Conservation (phyloP, 257 asterid genomes). For the Eucommia ulmoides region DNA sequence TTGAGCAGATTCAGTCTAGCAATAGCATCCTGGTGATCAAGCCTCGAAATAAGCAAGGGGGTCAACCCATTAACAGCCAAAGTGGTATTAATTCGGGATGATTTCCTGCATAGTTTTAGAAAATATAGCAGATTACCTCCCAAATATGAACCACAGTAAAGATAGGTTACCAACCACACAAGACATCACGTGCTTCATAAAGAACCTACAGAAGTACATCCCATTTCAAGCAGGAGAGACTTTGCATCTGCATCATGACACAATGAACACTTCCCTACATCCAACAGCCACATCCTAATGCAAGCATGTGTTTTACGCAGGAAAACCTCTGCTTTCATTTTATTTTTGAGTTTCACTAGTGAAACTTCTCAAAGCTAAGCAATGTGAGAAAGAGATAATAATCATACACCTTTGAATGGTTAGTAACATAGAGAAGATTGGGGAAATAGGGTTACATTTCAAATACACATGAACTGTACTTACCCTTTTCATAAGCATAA, state of each 20-base stretch:
- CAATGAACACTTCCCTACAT: no score
- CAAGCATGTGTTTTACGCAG: neutral
- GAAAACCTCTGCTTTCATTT: no score
- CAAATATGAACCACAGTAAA: neutral
- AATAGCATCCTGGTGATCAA: slow-evolving; percentile 93
- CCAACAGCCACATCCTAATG: neutral
- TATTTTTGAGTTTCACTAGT: no score
- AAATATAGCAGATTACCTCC: neutral
- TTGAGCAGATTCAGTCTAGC: slow-evolving; percentile 87
- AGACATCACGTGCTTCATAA: neutral
- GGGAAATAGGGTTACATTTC: no score
- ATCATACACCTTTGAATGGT: no score
- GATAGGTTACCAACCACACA: neutral
- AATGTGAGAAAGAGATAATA: no score
- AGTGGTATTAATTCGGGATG: slow-evolving; percentile 87
- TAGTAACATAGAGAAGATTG: no score
- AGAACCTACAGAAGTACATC: neutral
- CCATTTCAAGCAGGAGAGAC: no score
- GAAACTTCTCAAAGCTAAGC: no score
- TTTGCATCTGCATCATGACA: no score
- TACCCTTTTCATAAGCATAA: no score
- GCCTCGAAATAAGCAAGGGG: slow-evolving; percentile 71
- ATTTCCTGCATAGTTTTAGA: slow-evolving; percentile 69
- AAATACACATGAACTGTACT: no score
- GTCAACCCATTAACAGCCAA: slow-evolving; percentile 95